Evolutionary conservation across 306 rosid species (phyloP).

Genomic region (Vigna angularis): DNA sequence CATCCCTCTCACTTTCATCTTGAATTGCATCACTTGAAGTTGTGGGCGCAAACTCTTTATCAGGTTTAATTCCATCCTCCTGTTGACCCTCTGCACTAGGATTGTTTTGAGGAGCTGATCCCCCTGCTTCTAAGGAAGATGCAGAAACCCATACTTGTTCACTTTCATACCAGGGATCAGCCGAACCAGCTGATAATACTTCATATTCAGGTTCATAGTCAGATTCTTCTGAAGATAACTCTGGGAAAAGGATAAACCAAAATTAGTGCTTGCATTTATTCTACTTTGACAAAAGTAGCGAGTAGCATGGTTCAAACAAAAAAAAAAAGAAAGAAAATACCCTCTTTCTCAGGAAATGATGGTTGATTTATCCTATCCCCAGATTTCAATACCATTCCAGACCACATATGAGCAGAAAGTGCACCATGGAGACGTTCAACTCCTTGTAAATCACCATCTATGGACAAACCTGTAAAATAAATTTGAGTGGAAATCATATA

Average conservation of each 20-base stretch:
- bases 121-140: slow-evolving; percentile 53
- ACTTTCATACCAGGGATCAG: slow-evolving; percentile 75
- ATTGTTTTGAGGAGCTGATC: slow-evolving; percentile 42
- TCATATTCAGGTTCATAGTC: slow-evolving; percentile 69
- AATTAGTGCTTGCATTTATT: slow-evolving; percentile 31
- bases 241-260: slow-evolving; percentile 52
- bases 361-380: slow-evolving; percentile 75
- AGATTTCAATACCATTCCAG: slow-evolving; percentile 90
- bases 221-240: slow-evolving; percentile 84
- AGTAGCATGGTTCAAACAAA: slow-evolving; percentile 15
- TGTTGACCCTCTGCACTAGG: slow-evolving; percentile 32
- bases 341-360: slow-evolving; percentile 72
- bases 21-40: slow-evolving; percentile 48
- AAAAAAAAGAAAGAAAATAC: slow-evolving; percentile 42
- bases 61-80: slow-evolving; percentile 44
- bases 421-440: slow-evolving; percentile 88
- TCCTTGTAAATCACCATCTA: slow-evolving; percentile 88
- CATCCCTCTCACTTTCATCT: slow-evolving; percentile 46
- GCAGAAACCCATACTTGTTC: slow-evolving; percentile 71
- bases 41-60: slow-evolving; percentile 45
- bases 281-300: not conserved
- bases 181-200: slow-evolving; percentile 30
- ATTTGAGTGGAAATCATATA: slow-evolving; percentile 13
- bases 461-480: slow-evolving; percentile 71
- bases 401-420: slow-evolving; percentile 95